Conservation (phyloP, 768 basidiomycete genomes). For the Chiua virens region DNA sequence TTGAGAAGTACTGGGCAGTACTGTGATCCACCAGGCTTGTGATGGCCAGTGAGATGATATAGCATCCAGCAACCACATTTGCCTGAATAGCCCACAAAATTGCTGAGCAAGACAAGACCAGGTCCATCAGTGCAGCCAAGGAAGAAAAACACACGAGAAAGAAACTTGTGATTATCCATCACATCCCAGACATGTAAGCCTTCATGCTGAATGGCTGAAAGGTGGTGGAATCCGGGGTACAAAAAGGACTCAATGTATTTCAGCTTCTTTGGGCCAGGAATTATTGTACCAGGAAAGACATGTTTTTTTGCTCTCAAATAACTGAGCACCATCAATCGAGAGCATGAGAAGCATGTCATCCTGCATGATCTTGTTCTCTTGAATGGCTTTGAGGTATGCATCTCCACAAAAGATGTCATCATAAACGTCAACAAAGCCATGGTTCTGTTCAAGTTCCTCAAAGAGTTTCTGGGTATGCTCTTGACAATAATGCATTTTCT, state of each 20-base stretch:
- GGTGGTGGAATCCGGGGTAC: slow-evolving; percentile 11
- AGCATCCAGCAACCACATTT: slow-evolving; percentile 22
- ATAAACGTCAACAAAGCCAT: background rate
- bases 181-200: slow-evolving; percentile 25
- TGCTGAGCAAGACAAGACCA: slow-evolving; percentile 29
- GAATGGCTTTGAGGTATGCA: background rate
- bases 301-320: background rate
- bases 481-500: background rate
- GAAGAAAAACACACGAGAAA: slow-evolving; percentile 13
- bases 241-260: slow-evolving; percentile 31
- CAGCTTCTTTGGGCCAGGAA: slow-evolving; percentile 35
- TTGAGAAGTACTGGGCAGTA: slow-evolving; percentile 39
- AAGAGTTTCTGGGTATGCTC: background rate
- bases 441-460: background rate
- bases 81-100: slow-evolving; percentile 37
- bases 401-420: background rate
- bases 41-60: slow-evolving; percentile 31
- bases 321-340: background rate
- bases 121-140: slow-evolving; percentile 34
- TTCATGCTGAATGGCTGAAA: slow-evolving; percentile 17
- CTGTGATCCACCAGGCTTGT: slow-evolving; percentile 28
- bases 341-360: background rate
- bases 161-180: background rate
- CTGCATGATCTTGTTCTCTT: background rate
- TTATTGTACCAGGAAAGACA: background rate